phyloP scores from a whole-genome alignment of 225 moss, liverwort and hornwort genomes.

The Asterella californica region DNA sequence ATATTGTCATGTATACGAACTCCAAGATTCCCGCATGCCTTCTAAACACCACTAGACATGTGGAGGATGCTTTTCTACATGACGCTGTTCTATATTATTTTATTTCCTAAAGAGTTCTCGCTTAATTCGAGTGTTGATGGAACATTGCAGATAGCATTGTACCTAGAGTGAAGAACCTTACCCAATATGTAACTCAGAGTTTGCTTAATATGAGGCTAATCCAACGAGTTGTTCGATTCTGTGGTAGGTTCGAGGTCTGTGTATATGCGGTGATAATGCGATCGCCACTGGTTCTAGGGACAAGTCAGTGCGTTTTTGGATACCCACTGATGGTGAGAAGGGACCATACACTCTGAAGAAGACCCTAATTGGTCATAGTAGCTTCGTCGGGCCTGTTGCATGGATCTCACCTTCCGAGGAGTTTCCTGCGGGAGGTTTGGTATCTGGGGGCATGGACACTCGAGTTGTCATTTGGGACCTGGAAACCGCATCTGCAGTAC shows the following conservation, averaged over 20 bases:
- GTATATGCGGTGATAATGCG: slow-evolving; percentile 58
- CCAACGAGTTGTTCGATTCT: background rate
- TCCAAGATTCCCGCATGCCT: too few species aligned
- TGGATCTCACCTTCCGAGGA: slow-evolving; percentile 75
- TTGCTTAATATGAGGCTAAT: background rate
- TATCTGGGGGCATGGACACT: slow-evolving; percentile 96
- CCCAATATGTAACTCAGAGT: background rate
- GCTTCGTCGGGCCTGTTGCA: slow-evolving; percentile 88
- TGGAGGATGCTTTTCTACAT: too few species aligned
- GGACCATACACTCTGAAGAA: slow-evolving; percentile 60
- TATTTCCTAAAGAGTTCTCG: too few species aligned
- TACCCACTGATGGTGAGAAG: slow-evolving; percentile 44
- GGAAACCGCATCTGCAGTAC: slow-evolving; percentile 53
- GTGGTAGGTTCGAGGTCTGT: slow-evolving; percentile 68
- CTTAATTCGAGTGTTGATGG: too few species aligned
- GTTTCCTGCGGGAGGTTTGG: slow-evolving; percentile 76
- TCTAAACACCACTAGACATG: too few species aligned
- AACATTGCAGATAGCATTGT: too few species aligned
- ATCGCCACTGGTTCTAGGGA: slow-evolving; percentile 97
- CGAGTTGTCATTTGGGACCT: slow-evolving; percentile 91
- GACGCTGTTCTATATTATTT: too few species aligned
- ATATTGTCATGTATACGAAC: too few species aligned
- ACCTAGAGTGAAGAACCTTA: background rate
- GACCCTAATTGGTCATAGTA: slow-evolving; percentile 83
- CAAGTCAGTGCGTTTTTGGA: slow-evolving; percentile 82